Evolutionary conservation across 2,329 filamentous ascomycete species (phyloP).

Genomic region (Clonostachys rhizophaga): DNA sequence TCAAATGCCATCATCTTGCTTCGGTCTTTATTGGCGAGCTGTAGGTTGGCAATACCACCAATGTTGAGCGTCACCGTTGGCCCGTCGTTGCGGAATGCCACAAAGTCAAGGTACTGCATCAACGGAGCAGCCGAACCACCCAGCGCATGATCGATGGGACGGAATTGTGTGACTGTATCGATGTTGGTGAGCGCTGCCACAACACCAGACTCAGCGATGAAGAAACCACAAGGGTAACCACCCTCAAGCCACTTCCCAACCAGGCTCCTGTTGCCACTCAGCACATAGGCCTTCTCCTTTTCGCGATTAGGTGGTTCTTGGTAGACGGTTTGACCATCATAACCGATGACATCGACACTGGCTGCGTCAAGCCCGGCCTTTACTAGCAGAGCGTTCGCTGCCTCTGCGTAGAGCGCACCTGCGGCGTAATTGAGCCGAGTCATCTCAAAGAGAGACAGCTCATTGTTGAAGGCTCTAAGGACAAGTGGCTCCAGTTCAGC

Average conservation of each 20-base stretch:
- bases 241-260: constrained; percentile 17
- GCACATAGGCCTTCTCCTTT: constrained; percentile 9
- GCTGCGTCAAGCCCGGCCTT: constrained; percentile 10
- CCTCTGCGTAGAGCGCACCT: constrained; percentile 18
- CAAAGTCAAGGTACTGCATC: constrained; percentile 24
- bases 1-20: constrained; percentile 23
- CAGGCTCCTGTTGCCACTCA: constrained; percentile 12
- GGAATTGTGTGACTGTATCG: constrained; percentile 19
- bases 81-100: constrained; percentile 14
- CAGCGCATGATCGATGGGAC: constrained; percentile 18
- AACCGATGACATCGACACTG: constrained; percentile 18
- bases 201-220: constrained; percentile 20
- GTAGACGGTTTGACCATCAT: constrained; percentile 22
- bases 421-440: constrained; percentile 19
- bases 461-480: constrained; percentile 16
- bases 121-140: constrained; percentile 17
- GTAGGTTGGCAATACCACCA: constrained; percentile 21
- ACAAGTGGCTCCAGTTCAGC: constrained; percentile 14
- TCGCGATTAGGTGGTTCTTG: constrained; percentile 17
- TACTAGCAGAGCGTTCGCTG: constrained; percentile 13
- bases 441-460: constrained; percentile 17
- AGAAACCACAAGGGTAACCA: constrained; percentile 17
- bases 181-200: constrained; percentile 18
- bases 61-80: constrained; percentile 18
- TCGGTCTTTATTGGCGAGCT: constrained; percentile 16